phyloP scores from a whole-genome alignment of 2,329 filamentous ascomycete genomes.

The Purpureocillium lavendulum region DNA sequence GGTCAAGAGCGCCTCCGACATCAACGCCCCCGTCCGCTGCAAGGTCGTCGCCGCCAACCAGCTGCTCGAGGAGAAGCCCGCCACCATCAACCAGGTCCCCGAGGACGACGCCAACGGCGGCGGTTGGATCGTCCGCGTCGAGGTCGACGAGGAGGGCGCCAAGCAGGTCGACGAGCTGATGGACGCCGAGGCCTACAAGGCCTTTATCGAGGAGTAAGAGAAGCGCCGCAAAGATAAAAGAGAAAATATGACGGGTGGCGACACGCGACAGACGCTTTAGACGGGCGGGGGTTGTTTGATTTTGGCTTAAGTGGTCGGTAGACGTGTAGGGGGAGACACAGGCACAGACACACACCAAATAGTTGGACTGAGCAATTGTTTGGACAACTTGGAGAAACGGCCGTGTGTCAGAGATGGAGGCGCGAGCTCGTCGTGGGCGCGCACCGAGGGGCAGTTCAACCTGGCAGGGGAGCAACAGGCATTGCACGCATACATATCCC shows the following conservation, averaged over 20 bases:
- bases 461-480: constrained; percentile 2
- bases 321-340: no score
- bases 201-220: constrained; percentile 44
- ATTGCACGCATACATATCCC: no score
- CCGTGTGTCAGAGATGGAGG: no score
- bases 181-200: constrained; percentile 69
- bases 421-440: no score
- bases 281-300: no score
- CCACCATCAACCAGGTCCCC: constrained; percentile 79
- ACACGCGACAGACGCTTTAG: no score
- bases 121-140: constrained; percentile 88
- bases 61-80: constrained; percentile 74
- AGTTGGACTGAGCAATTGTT: background rate
- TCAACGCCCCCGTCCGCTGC: constrained; percentile 80
- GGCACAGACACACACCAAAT: no score
- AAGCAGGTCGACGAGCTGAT: constrained; percentile 70
- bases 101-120: constrained; percentile 68
- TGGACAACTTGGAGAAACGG: background rate
- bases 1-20: constrained; percentile 97
- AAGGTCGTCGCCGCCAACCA: constrained; percentile 67
- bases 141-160: constrained; percentile 57
- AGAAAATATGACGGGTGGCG: no score
- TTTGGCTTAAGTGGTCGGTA: no score
- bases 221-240: background rate
- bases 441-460: constrained; percentile 6